phyloP scores from a whole-genome alignment of 768 basidiomycete species.

The Hypsizygus marmoreus region DNA sequence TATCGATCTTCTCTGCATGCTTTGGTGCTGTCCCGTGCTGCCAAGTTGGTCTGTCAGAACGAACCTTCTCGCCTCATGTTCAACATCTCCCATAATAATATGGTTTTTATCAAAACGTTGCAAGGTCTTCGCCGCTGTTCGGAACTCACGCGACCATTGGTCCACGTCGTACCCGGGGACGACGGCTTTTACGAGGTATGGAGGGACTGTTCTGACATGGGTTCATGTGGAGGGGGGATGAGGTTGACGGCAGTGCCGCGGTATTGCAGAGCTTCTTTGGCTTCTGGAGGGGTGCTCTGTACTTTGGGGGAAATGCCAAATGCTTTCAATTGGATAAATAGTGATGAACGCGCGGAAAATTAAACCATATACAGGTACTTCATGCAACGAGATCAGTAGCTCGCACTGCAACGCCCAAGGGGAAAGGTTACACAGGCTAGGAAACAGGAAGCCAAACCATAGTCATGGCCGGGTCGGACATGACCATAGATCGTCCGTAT shows the following conservation, averaged over 20 bases:
- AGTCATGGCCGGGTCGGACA: no score
- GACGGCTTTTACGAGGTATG: slow-evolving; percentile 1
- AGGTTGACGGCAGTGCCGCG: no score
- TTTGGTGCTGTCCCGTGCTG: not conserved
- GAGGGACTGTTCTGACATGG: not conserved
- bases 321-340: no score
- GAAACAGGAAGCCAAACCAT: no score
- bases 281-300: not conserved
- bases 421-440: no score
- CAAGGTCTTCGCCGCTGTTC: slow-evolving; percentile 1
- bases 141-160: slow-evolving; percentile 3
- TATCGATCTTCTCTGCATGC: no score
- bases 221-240: slow-evolving; percentile 3
- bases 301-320: not conserved
- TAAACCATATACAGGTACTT: no score
- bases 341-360: no score
- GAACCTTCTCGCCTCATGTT: not conserved
- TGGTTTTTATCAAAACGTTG: slow-evolving; percentile 5
- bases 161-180: not conserved
- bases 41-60: not conserved
- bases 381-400: no score
- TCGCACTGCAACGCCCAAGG: no score
- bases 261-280: not conserved
- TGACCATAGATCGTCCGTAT: no score
- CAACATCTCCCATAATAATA: slow-evolving; percentile 3